Percentiles rank a stretch among this genome's conserved stretches.
Conservation (phyloP, 108 stramenopile species). For the Halocafeteria seosinensis region DNA sequence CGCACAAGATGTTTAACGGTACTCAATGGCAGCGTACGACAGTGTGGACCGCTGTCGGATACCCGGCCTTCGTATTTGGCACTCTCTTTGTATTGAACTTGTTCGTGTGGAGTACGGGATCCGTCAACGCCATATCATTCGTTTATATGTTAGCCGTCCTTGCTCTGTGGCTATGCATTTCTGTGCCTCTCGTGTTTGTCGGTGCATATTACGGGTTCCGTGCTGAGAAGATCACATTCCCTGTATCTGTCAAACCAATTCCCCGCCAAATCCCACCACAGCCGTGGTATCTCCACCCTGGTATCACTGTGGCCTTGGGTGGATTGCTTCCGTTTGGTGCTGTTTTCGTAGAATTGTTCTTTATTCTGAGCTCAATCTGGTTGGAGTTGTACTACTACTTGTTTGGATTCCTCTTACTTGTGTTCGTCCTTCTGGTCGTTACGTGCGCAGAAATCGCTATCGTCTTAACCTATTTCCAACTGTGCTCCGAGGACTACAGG, state of each 20-base stretch:
- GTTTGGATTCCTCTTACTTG: slow-evolving; percentile 85
- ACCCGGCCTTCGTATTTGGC: slow-evolving; percentile 65
- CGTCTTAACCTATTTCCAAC: slow-evolving; percentile 92
- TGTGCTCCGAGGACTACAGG: slow-evolving; percentile 89
- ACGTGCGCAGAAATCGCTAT: slow-evolving; percentile 92
- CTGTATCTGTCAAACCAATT: slow-evolving; percentile 56
- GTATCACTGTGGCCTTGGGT: slow-evolving; percentile 66
- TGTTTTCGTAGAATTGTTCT: slow-evolving; percentile 89
- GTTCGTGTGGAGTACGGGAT: slow-evolving; percentile 60
- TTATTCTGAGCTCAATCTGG: slow-evolving; percentile 83
- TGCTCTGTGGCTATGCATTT: slow-evolving; percentile 90
- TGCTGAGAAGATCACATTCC: slow-evolving; percentile 40
- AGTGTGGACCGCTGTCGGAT: slow-evolving; percentile 58
- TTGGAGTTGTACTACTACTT: slow-evolving; percentile 93
- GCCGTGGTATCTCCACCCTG: slow-evolving; percentile 68
- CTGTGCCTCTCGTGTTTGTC: slow-evolving; percentile 84
- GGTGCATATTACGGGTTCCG: slow-evolving; percentile 98
- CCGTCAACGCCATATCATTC: slow-evolving; percentile 78
- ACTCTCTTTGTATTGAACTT: slow-evolving; percentile 67
- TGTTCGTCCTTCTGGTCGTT: slow-evolving; percentile 73
- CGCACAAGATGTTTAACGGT: slow-evolving; percentile 85
- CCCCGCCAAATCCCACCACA: slow-evolving; percentile 67
- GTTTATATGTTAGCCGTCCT: slow-evolving; percentile 72
- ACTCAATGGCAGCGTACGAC: slow-evolving; percentile 83
- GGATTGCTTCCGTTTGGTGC: slow-evolving; percentile 92